Evolutionary conservation across 2,329 filamentous ascomycete species (phyloP).

Genomic region (Didymella sp.): DNA sequence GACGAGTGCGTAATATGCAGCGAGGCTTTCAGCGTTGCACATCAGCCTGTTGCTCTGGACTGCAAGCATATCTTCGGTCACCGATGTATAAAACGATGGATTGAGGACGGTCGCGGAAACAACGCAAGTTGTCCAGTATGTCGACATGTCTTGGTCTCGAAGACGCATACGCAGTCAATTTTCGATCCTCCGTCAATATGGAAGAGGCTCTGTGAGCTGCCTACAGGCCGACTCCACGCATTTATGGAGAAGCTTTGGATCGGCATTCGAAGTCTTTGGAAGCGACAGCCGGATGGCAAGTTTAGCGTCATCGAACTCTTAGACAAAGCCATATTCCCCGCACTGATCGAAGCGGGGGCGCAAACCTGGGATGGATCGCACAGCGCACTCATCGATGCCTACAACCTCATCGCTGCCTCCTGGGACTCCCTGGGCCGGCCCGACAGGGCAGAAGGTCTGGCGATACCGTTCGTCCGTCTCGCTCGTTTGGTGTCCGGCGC

Average conservation of each 20-base stretch:
- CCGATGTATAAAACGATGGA: conserved; percentile 39
- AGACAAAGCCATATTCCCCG: conserved; percentile 31
- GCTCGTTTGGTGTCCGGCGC: conserved; percentile 38
- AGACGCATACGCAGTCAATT: conserved; percentile 7
- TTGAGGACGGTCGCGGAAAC: conserved; percentile 33
- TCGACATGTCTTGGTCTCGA: conserved; percentile 30
- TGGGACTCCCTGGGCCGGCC: conserved; percentile 39
- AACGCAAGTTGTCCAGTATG: conserved; percentile 40
- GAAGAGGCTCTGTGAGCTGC: conserved; percentile 35
- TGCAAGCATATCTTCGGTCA: conserved; percentile 46
- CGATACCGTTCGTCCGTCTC: conserved; percentile 40
- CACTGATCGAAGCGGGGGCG: conserved; percentile 21
- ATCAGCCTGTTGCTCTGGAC: conserved; percentile 39
- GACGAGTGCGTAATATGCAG: conserved; percentile 40
- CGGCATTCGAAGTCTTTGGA: conserved; percentile 30
- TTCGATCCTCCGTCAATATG: conserved; percentile 38
- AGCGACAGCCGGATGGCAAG: conserved; percentile 20
- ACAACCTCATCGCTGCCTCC: conserved; percentile 33
- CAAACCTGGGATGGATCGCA: conserved; percentile 5
- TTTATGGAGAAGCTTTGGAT: conserved; percentile 35
- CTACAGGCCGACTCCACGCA: conserved; percentile 24
- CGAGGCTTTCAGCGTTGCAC: conserved; percentile 32
- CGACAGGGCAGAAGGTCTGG: conserved; percentile 32
- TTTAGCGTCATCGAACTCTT: conserved; percentile 33
- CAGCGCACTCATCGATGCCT: conserved; percentile 30